phyloP scores from a whole-genome alignment of 2,329 filamentous ascomycete species.

The Talaromyces albobiverticillius region DNA sequence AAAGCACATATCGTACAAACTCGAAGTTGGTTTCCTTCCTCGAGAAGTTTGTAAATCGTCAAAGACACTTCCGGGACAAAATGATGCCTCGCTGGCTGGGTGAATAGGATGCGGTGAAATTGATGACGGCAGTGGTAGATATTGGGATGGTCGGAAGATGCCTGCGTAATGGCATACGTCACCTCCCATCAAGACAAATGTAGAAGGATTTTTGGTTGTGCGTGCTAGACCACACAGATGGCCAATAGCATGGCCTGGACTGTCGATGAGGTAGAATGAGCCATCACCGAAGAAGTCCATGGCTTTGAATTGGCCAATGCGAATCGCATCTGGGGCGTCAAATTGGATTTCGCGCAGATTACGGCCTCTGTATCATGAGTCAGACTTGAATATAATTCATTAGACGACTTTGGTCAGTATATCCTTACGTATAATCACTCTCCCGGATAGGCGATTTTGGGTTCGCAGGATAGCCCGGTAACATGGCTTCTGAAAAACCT shows the following conservation, averaged over 20 bases:
- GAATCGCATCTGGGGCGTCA: constrained; percentile 3
- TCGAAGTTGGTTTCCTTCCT: constrained; percentile 5
- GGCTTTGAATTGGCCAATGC: constrained; percentile 24
- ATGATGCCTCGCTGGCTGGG: neutral
- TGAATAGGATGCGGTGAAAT: constrained; percentile 5
- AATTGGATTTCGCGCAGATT: neutral
- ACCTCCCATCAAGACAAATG: constrained; percentile 27
- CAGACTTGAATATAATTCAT: neutral
- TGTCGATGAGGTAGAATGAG: constrained; percentile 28
- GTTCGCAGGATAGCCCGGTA: constrained; percentile 48
- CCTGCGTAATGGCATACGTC: constrained; percentile 27
- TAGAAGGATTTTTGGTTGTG: constrained; percentile 18
- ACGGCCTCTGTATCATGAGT: neutral
- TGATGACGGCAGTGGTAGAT: constrained; percentile 24
- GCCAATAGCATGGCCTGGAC: constrained; percentile 24
- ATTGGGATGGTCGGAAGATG: constrained; percentile 26
- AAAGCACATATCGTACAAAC: constrained; percentile 22
- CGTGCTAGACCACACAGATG: constrained; percentile 28
- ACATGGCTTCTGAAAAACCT: constrained; percentile 46
- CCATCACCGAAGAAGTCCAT: constrained; percentile 31
- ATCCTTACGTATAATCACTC: constrained; percentile 25
- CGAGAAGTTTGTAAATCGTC: constrained; percentile 3
- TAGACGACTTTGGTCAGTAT: neutral
- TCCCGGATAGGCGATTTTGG: constrained; percentile 33
- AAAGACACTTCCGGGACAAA: constrained; percentile 3